A percentile compares a stretch with the other conserved stretches of the same genome.
Conservation (phyloP, 2,329 filamentous ascomycete species). For the Nectriaceae sp. region DNA sequence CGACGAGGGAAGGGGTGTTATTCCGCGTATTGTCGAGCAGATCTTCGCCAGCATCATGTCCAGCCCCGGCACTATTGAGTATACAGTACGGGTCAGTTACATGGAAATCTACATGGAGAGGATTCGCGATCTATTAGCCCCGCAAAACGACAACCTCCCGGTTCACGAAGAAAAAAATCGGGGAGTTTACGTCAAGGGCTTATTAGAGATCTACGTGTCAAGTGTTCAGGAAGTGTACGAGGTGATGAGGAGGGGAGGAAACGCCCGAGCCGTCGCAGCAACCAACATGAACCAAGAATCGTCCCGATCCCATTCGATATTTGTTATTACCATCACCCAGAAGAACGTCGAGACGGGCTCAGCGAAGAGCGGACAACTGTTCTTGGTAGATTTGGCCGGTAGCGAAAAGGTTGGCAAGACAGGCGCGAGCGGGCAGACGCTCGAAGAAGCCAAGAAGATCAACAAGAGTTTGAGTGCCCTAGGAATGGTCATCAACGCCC, state of each 20-base stretch:
- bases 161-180: conserved; percentile 98
- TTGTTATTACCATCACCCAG: conserved; percentile 94
- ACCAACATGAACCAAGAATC: conserved; percentile 99
- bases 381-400: conserved; percentile 96
- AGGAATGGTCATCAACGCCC: conserved; percentile 97
- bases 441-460: conserved; percentile 99
- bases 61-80: conserved; percentile 91
- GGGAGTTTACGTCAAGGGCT: conserved; percentile 94
- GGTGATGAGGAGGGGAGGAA: conserved; percentile 91
- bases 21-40: conserved; percentile 94
- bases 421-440: conserved; percentile 91
- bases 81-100: conserved; percentile 97
- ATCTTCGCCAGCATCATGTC: conserved; percentile 95
- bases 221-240: conserved; percentile 96
- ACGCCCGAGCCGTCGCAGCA: conserved; percentile 85
- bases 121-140: conserved; percentile 89
- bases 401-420: conserved; percentile 99
- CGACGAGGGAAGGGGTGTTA: conserved; percentile 85
- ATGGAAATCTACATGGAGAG: conserved; percentile 99
- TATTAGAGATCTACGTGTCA: conserved; percentile 93
- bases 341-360: conserved; percentile 97
- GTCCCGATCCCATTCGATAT: conserved; percentile 96
- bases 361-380: conserved; percentile 93
- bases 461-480: conserved; percentile 99
- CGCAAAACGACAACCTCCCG: conserved; percentile 93